Percentiles rank a stretch among this genome's conserved stretches.
Conservation (phyloP, 2,329 filamentous ascomycete genomes). For the Hymenoscyphus albidus region DNA sequence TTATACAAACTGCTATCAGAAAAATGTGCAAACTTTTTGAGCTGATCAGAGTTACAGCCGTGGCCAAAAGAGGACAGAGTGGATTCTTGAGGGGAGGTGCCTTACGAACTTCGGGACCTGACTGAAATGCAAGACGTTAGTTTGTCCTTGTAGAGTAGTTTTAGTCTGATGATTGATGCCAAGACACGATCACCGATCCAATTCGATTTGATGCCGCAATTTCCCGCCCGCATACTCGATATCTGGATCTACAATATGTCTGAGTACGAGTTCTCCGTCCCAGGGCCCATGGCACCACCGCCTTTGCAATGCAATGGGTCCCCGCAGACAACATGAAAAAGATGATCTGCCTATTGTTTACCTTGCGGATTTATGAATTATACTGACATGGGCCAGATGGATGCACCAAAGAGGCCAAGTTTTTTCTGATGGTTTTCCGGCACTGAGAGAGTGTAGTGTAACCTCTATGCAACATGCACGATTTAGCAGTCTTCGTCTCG, state of each 20-base stretch:
- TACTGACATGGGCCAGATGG: not conserved
- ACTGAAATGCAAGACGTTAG: not conserved
- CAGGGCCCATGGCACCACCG: not conserved
- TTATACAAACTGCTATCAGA: not conserved
- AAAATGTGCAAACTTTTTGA: not conserved
- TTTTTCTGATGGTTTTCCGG: not conserved
- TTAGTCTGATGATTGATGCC: not conserved
- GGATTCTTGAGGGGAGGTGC: not conserved
- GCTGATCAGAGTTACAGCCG: not conserved
- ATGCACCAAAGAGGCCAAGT: not conserved
- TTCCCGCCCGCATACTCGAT: not conserved
- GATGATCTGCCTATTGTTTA: not conserved
- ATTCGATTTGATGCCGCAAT: constrained; percentile 1
- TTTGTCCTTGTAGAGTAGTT: not conserved
- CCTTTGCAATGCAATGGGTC: not conserved
- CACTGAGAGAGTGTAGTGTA: not conserved
- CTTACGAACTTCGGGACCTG: no score
- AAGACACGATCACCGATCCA: constrained; percentile 1
- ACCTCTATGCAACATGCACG: not conserved
- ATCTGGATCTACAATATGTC: not conserved
- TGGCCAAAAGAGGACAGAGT: not conserved
- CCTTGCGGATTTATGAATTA: not conserved
- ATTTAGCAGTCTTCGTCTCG: no score
- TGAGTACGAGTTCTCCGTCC: not conserved
- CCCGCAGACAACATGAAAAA: not conserved